Percentiles rank a stretch among this genome's conserved stretches.
Evolutionary conservation across 2,329 filamentous ascomycete genomes (phyloP).

Genomic region (Simplicillium aogashimaense): DNA sequence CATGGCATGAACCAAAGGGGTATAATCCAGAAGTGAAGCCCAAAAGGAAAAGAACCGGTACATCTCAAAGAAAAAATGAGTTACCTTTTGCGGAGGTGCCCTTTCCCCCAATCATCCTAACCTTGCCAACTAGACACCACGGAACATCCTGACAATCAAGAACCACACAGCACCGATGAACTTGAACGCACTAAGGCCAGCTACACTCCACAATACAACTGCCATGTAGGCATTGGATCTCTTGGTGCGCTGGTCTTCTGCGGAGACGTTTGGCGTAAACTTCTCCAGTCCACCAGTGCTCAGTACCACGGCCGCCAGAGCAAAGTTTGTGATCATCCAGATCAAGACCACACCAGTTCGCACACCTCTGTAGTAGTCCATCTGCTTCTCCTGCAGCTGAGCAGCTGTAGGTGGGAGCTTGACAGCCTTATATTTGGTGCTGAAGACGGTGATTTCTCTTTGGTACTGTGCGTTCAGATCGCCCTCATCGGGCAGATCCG

Average conservation of each 20-base stretch:
- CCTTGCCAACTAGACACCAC: slow-evolving; percentile 42
- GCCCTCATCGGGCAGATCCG: slow-evolving; percentile 88
- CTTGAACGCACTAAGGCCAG: slow-evolving; percentile 72
- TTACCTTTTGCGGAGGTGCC: too few species aligned
- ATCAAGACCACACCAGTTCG: slow-evolving; percentile 81
- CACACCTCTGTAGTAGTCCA: slow-evolving; percentile 98
- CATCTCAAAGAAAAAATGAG: neutral
- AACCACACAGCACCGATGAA: slow-evolving; percentile 89
- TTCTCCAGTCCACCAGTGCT: slow-evolving; percentile 74
- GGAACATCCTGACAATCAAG: slow-evolving; percentile 78
- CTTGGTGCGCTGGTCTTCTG: slow-evolving; percentile 33
- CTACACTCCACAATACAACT: slow-evolving; percentile 83
- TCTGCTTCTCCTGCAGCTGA: slow-evolving; percentile 68
- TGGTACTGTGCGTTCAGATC: slow-evolving; percentile 96
- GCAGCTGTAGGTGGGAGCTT: slow-evolving; percentile 47
- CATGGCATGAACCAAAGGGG: too few species aligned
- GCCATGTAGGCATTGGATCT: slow-evolving; percentile 76
- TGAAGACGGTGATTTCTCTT: slow-evolving; percentile 66
- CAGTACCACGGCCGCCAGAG: slow-evolving; percentile 74
- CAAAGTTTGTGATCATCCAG: slow-evolving; percentile 97
- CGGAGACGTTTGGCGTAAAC: slow-evolving; percentile 33
- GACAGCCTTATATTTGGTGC: slow-evolving; percentile 63
- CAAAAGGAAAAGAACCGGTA: neutral
- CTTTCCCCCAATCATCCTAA: too few species aligned
- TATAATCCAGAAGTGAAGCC: neutral